These are phyloP conservation scores for Phytopythium boreale DNA, from an alignment of 352 stramenopile species.

Conservation along the genomic window DNA sequence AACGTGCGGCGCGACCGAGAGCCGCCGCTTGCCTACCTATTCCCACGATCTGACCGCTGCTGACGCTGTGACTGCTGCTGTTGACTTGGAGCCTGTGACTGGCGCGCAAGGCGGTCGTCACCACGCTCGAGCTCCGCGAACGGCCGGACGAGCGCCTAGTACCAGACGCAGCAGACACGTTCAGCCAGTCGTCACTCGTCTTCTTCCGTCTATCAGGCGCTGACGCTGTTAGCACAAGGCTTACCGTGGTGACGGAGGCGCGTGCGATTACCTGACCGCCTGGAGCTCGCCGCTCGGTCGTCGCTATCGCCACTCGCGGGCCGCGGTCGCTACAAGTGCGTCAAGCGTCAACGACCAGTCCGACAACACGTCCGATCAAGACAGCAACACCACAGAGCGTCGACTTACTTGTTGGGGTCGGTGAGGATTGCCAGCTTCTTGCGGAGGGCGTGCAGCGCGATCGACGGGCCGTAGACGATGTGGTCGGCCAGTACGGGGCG, in stretches of 20 bases:
- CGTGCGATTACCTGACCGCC: conserved; percentile 52
- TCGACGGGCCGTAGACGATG: conserved; percentile 61
- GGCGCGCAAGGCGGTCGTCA: neutral
- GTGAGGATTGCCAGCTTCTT: conserved; percentile 10
- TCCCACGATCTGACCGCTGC: neutral
- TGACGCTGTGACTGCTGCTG: neutral
- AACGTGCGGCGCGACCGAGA: neutral
- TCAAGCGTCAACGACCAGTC: neutral
- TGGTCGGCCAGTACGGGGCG: conserved; percentile 47
- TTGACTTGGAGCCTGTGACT: neutral
- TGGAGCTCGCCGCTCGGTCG: conserved; percentile 6
- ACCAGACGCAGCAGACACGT: neutral
- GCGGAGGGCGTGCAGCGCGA: conserved; percentile 42
- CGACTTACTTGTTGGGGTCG: conserved; percentile 19
- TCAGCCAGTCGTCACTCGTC: neutral
- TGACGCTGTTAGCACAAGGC: no score
- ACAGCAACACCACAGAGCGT: neutral
- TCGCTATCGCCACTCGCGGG: conserved; percentile 4
- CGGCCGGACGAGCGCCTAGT: conserved; percentile 57
- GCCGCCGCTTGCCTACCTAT: neutral
- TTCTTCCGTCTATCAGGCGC: neutral
- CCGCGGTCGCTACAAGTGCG: neutral
- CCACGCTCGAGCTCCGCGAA: conserved; percentile 34
- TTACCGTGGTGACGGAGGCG: conserved; percentile 35
- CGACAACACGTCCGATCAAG: neutral